These are phyloP conservation scores for Hypholoma sublateritium DNA, from an alignment of 768 basidiomycete genomes.

Conservation along the genomic window DNA sequence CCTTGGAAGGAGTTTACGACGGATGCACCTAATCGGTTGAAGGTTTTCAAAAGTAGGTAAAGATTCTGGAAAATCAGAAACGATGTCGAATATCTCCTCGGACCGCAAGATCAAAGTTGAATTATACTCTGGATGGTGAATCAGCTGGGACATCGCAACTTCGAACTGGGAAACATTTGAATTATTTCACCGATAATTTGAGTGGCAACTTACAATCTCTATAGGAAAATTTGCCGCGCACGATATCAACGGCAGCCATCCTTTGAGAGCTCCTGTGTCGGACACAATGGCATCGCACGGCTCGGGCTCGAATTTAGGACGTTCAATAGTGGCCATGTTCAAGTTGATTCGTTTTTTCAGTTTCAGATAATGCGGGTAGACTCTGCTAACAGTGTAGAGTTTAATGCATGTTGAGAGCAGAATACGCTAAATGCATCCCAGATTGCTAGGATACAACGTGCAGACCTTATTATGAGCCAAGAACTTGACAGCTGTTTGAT, in stretches of 20 bases:
- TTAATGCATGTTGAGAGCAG: no score
- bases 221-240: constrained; percentile 25
- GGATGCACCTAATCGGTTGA: constrained; percentile 49
- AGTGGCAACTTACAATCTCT: constrained; percentile 21
- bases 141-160: constrained; percentile 63
- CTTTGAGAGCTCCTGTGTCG: no score
- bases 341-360: no score
- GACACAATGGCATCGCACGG: no score
- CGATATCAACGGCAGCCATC: constrained; percentile 20
- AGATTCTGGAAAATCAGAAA: constrained; percentile 27
- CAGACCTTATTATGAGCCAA: no score
- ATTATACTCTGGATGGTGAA: constrained; percentile 92
- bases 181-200: not conserved
- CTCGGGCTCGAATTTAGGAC: no score
- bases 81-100: constrained; percentile 53
- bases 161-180: constrained; percentile 58
- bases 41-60: constrained; percentile 38
- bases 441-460: no score
- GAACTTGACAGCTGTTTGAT: no score
- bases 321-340: no score
- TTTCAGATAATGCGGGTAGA: no score
- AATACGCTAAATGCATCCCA: no score
- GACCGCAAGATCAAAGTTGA: constrained; percentile 88
- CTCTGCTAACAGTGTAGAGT: no score
- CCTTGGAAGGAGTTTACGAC: constrained; percentile 72